Conservation (phyloP, 2,329 filamentous ascomycete species). For the Xylariaceae sp. region DNA sequence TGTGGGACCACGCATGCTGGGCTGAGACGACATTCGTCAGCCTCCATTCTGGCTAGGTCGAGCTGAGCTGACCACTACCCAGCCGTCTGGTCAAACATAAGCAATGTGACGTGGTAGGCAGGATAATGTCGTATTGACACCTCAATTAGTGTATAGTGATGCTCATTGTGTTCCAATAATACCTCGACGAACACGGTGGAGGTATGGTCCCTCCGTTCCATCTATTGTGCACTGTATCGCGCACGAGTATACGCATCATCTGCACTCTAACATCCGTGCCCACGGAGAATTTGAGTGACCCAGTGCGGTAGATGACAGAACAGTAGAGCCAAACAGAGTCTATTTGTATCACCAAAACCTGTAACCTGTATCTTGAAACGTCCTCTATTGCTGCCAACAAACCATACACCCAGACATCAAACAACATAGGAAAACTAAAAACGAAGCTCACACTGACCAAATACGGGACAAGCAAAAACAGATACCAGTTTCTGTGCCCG, state of each 20-base stretch:
- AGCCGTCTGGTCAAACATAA: neutral
- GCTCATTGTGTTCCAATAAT: conserved; percentile 18
- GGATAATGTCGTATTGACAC: conserved; percentile 6
- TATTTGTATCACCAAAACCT: conserved; percentile 5
- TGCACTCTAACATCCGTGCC: conserved; percentile 6
- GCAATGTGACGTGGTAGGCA: neutral
- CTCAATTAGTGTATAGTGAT: conserved; percentile 7
- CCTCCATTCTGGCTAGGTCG: conserved; percentile 1
- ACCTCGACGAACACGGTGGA: too few relatives aligned
- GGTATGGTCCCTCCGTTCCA: conserved; percentile 15
- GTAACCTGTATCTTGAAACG: conserved; percentile 19
- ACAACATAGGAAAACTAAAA: conserved; percentile 23
- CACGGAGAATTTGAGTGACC: neutral
- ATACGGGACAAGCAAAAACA: conserved; percentile 24
- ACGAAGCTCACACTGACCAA: conserved; percentile 27
- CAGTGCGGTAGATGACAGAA: neutral
- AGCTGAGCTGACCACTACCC: neutral
- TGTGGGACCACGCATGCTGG: conserved; percentile 17
- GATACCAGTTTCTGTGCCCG: conserved; percentile 18
- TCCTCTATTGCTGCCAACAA: conserved; percentile 17
- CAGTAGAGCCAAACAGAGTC: conserved; percentile 9
- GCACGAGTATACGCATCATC: neutral
- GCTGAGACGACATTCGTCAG: conserved; percentile 18
- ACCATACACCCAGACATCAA: conserved; percentile 24
- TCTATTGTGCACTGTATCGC: conserved; percentile 14